Conservation (phyloP, 2,329 filamentous ascomycete species). For the Gremmenia infestans region DNA sequence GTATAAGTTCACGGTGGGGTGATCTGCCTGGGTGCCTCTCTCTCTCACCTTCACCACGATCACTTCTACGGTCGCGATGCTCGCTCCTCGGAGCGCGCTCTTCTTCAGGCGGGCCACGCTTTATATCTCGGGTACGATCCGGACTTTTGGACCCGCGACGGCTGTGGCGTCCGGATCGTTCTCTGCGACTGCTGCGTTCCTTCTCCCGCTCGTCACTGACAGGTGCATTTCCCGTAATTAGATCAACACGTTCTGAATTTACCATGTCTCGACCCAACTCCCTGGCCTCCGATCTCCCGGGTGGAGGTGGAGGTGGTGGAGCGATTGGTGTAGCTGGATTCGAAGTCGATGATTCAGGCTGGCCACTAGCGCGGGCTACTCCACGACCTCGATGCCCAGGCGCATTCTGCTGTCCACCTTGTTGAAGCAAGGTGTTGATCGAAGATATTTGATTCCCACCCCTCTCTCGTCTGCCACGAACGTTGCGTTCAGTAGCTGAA, state of each 20-base stretch:
- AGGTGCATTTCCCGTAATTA: constrained; percentile 22
- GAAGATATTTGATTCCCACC: constrained; percentile 45
- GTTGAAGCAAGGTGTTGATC: constrained; percentile 55
- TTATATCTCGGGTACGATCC: constrained; percentile 26
- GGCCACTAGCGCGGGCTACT: constrained; percentile 34
- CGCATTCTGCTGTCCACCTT: constrained; percentile 41
- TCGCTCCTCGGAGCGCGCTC: constrained; percentile 24
- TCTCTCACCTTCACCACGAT: constrained; percentile 19
- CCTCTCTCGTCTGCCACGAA: constrained; percentile 33
- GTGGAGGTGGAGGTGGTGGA: constrained; percentile 46
- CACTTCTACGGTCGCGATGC: constrained; percentile 25
- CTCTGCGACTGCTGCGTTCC: constrained; percentile 26
- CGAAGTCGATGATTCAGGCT: constrained; percentile 51
- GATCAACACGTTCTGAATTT: constrained; percentile 26
- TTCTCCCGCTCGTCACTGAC: constrained; percentile 21
- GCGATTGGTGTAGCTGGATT: constrained; percentile 47
- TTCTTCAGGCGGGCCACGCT: constrained; percentile 25
- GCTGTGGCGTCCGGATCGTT: constrained; percentile 30
- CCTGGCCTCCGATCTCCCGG: constrained; percentile 17
- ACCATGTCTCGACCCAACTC: constrained; percentile 22
- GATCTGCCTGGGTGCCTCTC: constrained; percentile 18
- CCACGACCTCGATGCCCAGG: constrained; percentile 29
- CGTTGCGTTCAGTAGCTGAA: constrained; percentile 28
- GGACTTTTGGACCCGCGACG: constrained; percentile 27
- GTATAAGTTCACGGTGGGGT: constrained; percentile 9